phyloP scores from a whole-genome alignment of 2,329 filamentous ascomycete species.

The Colletotrichum sp. region DNA sequence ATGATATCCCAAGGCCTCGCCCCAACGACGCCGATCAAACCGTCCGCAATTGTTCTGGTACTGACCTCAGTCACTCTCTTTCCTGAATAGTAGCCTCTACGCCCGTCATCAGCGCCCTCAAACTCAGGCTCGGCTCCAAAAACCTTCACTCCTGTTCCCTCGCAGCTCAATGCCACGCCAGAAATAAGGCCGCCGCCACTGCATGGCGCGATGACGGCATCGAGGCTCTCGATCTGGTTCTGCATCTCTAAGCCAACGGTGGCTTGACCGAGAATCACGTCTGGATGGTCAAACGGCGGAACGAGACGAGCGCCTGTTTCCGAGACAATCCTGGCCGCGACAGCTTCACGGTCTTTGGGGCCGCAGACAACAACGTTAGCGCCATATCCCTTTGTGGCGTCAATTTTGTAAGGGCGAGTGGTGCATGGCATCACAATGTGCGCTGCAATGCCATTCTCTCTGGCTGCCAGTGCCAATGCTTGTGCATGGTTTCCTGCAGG shows the following conservation, averaged over 20 bases:
- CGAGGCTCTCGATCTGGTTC: constrained; percentile 68
- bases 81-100: constrained; percentile 70
- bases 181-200: constrained; percentile 89
- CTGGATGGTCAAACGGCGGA: constrained; percentile 89
- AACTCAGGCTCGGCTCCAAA: constrained; percentile 88
- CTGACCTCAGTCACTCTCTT: constrained; percentile 70
- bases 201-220: constrained; percentile 81
- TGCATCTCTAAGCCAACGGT: constrained; percentile 85
- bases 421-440: constrained; percentile 95
- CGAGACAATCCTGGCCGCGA: constrained; percentile 69
- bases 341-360: constrained; percentile 81
- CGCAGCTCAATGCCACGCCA: constrained; percentile 79
- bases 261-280: constrained; percentile 94
- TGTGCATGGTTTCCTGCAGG: constrained; percentile 87
- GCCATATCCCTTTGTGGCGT: constrained; percentile 79
- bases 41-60: constrained; percentile 86
- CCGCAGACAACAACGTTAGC: constrained; percentile 83
- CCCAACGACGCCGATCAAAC: constrained; percentile 85
- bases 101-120: constrained; percentile 83
- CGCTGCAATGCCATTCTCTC: constrained; percentile 75
- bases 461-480: constrained; percentile 85
- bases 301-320: constrained; percentile 80
- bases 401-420: constrained; percentile 82
- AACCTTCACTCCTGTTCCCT: constrained; percentile 74
- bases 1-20: constrained; percentile 78